phyloP scores from a whole-genome alignment of 202 grass and related monocot genomes.

The Brachypodium distachyon region DNA sequence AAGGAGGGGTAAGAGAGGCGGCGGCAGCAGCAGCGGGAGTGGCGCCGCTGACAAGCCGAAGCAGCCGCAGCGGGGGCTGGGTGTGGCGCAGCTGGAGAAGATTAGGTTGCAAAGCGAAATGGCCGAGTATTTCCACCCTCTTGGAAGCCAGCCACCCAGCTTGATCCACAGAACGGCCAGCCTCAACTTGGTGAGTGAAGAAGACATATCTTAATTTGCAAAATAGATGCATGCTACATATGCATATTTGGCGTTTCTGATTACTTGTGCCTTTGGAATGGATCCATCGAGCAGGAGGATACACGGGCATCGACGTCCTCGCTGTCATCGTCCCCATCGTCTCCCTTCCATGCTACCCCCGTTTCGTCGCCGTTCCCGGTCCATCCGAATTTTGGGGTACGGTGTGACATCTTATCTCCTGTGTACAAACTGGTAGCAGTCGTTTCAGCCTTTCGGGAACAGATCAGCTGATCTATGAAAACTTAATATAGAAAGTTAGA shows the following conservation, averaged over 20 bases:
- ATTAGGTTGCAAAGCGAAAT: conserved; percentile 81
- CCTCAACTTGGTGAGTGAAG: conserved; percentile 42
- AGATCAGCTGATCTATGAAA: background rate
- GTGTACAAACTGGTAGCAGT: background rate
- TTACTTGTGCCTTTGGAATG: conserved; percentile 5
- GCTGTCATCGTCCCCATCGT: conserved; percentile 44
- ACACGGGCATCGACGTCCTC: conserved; percentile 35
- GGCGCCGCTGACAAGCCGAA: conserved; percentile 45
- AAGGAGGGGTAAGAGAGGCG: conserved; percentile 51
- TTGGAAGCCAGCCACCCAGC: conserved; percentile 29
- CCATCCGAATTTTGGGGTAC: conserved; percentile 48
- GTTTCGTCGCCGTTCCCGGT: conserved; percentile 32
- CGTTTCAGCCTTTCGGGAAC: background rate
- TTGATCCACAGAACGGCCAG: conserved; percentile 48
- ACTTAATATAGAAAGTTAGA: background rate
- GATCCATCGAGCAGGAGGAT: conserved; percentile 46
- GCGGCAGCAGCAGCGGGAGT: conserved; percentile 13
- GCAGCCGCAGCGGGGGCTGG: conserved; percentile 76
- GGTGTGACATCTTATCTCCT: background rate
- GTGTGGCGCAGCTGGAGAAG: conserved; percentile 87
- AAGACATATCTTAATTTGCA: background rate
- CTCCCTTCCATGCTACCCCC: conserved; percentile 23
- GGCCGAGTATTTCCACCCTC: conserved; percentile 51
- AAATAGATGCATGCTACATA: background rate
- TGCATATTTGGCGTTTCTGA: conserved; percentile 18